Percentiles rank a stretch among this genome's conserved stretches.
Conservation (phyloP, 129 eudicot species). For the Escallonia herrerae region DNA sequence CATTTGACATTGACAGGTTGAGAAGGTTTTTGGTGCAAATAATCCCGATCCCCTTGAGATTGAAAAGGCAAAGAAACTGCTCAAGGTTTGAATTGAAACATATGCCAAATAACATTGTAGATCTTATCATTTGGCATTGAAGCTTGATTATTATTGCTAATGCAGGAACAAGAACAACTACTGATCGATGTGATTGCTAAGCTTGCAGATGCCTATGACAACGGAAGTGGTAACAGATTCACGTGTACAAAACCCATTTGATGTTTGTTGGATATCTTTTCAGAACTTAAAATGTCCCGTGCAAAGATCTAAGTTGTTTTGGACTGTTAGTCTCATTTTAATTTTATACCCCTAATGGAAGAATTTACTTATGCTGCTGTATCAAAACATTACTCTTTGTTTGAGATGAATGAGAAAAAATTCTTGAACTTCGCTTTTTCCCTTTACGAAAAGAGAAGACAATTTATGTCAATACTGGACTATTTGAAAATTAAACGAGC, state of each 20-base stretch:
- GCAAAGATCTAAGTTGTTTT: too few species aligned
- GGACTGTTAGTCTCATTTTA: too few species aligned
- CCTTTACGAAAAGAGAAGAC: too few species aligned
- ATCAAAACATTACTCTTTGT: too few species aligned
- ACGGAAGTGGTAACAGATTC: constrained; percentile 57
- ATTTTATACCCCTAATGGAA: not conserved
- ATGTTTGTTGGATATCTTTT: not conserved
- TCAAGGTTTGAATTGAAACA: constrained; percentile 43
- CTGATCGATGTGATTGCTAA: constrained; percentile 70
- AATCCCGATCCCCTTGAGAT: constrained; percentile 71
- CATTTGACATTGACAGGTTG: constrained; percentile 47
- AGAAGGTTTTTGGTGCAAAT: constrained; percentile 68
- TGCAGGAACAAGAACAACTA: constrained; percentile 87
- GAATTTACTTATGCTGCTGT: too few species aligned
- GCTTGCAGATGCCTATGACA: constrained; percentile 76
- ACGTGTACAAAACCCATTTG: constrained; percentile 3
- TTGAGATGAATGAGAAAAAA: too few species aligned
- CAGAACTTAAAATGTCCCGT: not conserved
- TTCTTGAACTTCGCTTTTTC: too few species aligned
- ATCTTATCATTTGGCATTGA: not conserved
- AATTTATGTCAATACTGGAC: too few species aligned
- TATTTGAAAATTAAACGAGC: too few species aligned
- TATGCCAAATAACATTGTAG: too few species aligned
- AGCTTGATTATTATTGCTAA: not conserved
- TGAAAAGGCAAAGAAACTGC: constrained; percentile 82